phyloP scores from a whole-genome alignment of 2,329 filamentous ascomycete genomes.

The Zymoseptoria tritici region DNA sequence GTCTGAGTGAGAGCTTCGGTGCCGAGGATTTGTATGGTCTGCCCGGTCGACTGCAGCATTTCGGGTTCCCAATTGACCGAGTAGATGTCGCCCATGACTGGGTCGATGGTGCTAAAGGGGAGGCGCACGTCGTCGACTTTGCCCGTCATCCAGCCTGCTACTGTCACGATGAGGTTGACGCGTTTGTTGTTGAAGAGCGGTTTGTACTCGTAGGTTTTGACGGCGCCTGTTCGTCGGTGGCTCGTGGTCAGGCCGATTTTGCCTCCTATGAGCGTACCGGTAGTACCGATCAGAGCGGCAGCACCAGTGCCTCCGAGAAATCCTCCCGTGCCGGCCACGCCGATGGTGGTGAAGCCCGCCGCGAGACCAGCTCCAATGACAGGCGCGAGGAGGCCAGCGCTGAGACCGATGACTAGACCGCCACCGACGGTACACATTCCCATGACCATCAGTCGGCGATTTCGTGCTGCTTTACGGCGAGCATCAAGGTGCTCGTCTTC shows the following conservation, averaged over 20 bases:
- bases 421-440: slow-evolving; percentile 93
- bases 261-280: slow-evolving; percentile 76
- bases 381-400: slow-evolving; percentile 82
- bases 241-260: slow-evolving; percentile 81
- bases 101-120: slow-evolving; percentile 92
- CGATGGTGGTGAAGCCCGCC: slow-evolving; percentile 90
- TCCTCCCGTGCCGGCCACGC: slow-evolving; percentile 76
- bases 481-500: slow-evolving; percentile 89
- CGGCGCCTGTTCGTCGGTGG: slow-evolving; percentile 78
- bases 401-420: slow-evolving; percentile 88
- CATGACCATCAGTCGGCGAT: slow-evolving; percentile 86
- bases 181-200: slow-evolving; percentile 97
- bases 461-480: slow-evolving; percentile 72
- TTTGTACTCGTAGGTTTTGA: slow-evolving; percentile 94
- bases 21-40: slow-evolving; percentile 95
- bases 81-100: slow-evolving; percentile 97
- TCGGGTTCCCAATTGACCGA: slow-evolving; percentile 97
- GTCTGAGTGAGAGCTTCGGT: slow-evolving; percentile 96
- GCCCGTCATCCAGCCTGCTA: slow-evolving; percentile 97
- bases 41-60: slow-evolving; percentile 95
- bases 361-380: slow-evolving; percentile 91
- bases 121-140: slow-evolving; percentile 94
- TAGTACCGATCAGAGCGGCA: slow-evolving; percentile 87
- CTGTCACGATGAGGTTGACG: slow-evolving; percentile 88
- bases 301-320: slow-evolving; percentile 90